Base-by-base conservation (phyloP, 2,329 filamentous ascomycete genomes). In the Penicillium sp. region DNA sequence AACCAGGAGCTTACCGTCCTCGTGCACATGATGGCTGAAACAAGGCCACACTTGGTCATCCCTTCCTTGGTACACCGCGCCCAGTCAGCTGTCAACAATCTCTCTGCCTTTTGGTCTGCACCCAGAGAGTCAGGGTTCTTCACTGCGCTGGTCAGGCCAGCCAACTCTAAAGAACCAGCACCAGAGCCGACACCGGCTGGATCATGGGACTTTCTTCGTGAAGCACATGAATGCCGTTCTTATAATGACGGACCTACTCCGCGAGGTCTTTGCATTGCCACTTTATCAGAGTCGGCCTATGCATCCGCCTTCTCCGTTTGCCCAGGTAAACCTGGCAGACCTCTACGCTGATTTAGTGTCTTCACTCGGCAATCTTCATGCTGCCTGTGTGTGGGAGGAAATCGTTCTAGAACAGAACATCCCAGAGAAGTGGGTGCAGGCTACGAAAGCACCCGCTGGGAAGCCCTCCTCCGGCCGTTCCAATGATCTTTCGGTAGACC, bases 371-470 rank as follows among this genome's bases (percentile, higher is more conserved):
- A 82, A 83, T 20, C 72, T 98, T 13, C 78, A 96, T 54, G 80
- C 86, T 34, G 84, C 85, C 42, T 86, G 89, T 49, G 77, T 95
- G n/a, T 85, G 84, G 67, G 91, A 98, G 67, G 87, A 94, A 55
- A 86, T 90, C 28, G 74, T 84, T 0, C 74, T 96, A 36, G 79
- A 86, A 54, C 83, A 81, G 41, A 76, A 80, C 42, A 84, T 95
- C 40, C 89, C 91, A 1, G 77, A 82, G 32, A 61, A 69, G 14
- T 78, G 76, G 76, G 71, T 75, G 52, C 68, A 72, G 50, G 68
- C 71, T 23, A 74, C 72, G 24, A 69, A 72, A 56, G 64, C 69
- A 42, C 69, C 69, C 28, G 59, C 64, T 22, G 64, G 66, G 37
- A 66, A 67, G 3, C 56, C 64, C 23, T 63, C 61, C 28, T 57